A percentile compares a stretch with the other conserved stretches of the same genome.
Conservation (phyloP, 2,329 filamentous ascomycete species). For the Penicillium sp. region DNA sequence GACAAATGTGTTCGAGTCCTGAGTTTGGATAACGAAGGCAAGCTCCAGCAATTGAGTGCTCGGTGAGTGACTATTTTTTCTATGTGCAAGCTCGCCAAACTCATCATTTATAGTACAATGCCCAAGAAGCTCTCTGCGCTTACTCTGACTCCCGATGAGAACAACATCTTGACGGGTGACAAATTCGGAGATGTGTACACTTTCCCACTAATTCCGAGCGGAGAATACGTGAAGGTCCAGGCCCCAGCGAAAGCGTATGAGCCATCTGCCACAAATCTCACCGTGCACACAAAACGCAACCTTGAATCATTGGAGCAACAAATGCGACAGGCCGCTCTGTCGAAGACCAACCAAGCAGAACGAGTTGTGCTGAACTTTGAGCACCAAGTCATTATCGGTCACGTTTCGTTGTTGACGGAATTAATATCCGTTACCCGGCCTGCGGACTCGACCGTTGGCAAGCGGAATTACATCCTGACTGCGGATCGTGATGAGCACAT, state of each 20-base stretch:
- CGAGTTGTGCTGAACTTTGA: conserved; percentile 62
- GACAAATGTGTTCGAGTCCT: conserved; percentile 91
- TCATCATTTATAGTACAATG: conserved; percentile 61
- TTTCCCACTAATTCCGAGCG: conserved; percentile 64
- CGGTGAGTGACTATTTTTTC: conserved; percentile 52
- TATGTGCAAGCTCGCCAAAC: conserved; percentile 9
- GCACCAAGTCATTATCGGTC: conserved; percentile 76
- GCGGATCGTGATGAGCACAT: conserved; percentile 79
- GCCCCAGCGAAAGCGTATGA: conserved; percentile 40
- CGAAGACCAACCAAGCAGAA: conserved; percentile 42
- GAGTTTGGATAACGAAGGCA: conserved; percentile 60
- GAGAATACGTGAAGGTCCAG: conserved; percentile 33
- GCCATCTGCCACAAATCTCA: conserved; percentile 56
- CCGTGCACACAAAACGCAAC: conserved; percentile 63
- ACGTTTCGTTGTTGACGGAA: conserved; percentile 92
- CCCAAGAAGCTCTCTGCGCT: conserved; percentile 84
- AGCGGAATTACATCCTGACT: conserved; percentile 61
- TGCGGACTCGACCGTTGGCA: conserved; percentile 47
- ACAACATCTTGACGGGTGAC: conserved; percentile 77
- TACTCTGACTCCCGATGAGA: conserved; percentile 64
- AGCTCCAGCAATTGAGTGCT: conserved; percentile 66
- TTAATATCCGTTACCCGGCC: conserved; percentile 56
- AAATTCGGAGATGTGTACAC: conserved; percentile 98
- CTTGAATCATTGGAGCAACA: conserved; percentile 57
- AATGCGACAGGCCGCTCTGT: conserved; percentile 46